Conservation (phyloP, 108 stramenopile species). For the Conticribra guillardii region DNA sequence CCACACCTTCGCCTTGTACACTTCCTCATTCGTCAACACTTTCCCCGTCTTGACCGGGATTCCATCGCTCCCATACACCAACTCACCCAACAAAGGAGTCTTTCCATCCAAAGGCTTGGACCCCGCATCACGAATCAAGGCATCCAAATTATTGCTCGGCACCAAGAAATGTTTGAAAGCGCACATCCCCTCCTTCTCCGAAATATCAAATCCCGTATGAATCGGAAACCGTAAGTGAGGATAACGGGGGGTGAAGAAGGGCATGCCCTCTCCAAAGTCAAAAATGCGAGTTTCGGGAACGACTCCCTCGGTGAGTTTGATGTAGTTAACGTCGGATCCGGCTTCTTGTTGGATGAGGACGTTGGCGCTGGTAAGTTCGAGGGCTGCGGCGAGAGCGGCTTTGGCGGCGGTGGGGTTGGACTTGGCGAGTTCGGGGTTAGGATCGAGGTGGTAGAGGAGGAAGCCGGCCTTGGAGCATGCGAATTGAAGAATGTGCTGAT, state of each 20-base stretch:
- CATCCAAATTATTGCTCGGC: constrained; percentile 62
- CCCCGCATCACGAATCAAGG: constrained; percentile 48
- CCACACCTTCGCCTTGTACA: constrained; percentile 65
- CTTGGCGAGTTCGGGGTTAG: constrained; percentile 65
- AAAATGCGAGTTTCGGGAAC: constrained; percentile 84
- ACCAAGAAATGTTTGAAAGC: constrained; percentile 75
- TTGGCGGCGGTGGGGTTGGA: constrained; percentile 67
- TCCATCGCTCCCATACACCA: constrained; percentile 65
- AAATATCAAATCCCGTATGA: constrained; percentile 88
- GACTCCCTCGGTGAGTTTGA: constrained; percentile 67
- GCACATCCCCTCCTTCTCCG: constrained; percentile 80
- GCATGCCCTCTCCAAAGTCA: constrained; percentile 78
- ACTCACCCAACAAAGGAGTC: constrained; percentile 79
- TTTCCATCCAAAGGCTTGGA: constrained; percentile 54
- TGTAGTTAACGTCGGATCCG: constrained; percentile 82
- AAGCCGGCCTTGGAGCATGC: constrained; percentile 90
- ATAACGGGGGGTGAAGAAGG: constrained; percentile 86
- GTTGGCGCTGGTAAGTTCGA: constrained; percentile 83
- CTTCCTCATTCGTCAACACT: constrained; percentile 78
- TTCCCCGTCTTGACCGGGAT: constrained; percentile 72
- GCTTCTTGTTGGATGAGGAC: constrained; percentile 85
- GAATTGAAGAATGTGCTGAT: constrained; percentile 88
- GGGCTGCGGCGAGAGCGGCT: constrained; percentile 66
- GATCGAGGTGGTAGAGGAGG: constrained; percentile 80
- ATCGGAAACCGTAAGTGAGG: constrained; percentile 84